Evolutionary conservation across 345 rosid species (phyloP).

Genomic region (Brassica incana): DNA sequence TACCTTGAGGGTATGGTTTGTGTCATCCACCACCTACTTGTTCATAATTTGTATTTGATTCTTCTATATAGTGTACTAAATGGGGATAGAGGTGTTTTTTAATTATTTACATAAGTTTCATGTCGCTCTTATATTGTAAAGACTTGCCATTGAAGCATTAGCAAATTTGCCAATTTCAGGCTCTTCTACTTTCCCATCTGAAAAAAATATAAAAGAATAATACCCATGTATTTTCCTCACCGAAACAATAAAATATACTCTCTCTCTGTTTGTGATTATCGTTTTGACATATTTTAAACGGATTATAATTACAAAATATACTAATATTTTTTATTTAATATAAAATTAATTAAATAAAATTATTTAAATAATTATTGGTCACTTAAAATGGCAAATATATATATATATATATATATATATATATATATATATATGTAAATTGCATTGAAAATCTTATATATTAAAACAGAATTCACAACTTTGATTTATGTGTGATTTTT

Average conservation of each 20-base stretch:
- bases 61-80: slow-evolving; percentile 9
- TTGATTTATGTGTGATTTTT: no score
- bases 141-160: slow-evolving; percentile 39
- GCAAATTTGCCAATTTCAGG: slow-evolving; percentile 18
- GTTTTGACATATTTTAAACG: no score
- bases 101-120: slow-evolving; percentile 11
- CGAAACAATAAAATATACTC: background rate
- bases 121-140: slow-evolving; percentile 27
- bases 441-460: no score
- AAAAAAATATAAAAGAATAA: slow-evolving; percentile 32
- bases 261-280: no score
- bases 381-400: no score
- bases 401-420: no score
- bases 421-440: no score
- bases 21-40: slow-evolving; percentile 40
- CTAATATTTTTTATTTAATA: no score
- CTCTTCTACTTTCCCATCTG: slow-evolving; percentile 21
- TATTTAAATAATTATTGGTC: no score
- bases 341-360: no score
- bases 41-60: slow-evolving; percentile 6
- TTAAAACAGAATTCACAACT: no score
- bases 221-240: slow-evolving; percentile 14
- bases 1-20: slow-evolving; percentile 45
- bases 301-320: no score
- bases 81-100: slow-evolving; percentile 6